Conservation (phyloP, 2,329 filamentous ascomycete genomes). For the Phyllosticta citriasiana region DNA sequence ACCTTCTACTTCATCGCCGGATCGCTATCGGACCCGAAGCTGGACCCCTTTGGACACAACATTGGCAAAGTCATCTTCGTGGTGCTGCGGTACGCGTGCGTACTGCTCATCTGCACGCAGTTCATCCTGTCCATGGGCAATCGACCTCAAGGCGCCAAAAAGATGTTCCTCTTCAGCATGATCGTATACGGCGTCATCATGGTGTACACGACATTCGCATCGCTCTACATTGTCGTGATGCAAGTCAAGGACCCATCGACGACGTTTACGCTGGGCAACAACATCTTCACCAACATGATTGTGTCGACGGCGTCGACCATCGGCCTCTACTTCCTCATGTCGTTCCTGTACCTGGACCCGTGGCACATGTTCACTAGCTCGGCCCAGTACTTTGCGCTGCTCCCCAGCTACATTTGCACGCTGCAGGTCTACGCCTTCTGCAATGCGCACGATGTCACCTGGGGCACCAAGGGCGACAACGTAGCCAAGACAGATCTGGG, state of each 20-base stretch:
- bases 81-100: slow-evolving; percentile 72
- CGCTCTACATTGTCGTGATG: slow-evolving; percentile 78
- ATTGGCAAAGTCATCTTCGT: slow-evolving; percentile 79
- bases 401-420: slow-evolving; percentile 92
- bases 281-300: slow-evolving; percentile 90
- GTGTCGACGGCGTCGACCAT: slow-evolving; percentile 81
- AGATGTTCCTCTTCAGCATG: slow-evolving; percentile 80
- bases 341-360: slow-evolving; percentile 89
- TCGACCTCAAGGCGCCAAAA: slow-evolving; percentile 85
- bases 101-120: slow-evolving; percentile 83
- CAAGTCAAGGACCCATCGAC: slow-evolving; percentile 52
- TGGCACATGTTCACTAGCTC: slow-evolving; percentile 98
- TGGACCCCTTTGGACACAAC: slow-evolving; percentile 87
- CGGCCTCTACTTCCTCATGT: slow-evolving; percentile 93
- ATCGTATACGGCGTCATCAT: slow-evolving; percentile 90
- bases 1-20: slow-evolving; percentile 98
- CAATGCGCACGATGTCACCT: slow-evolving; percentile 97
- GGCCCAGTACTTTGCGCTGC: slow-evolving; percentile 81
- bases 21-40: slow-evolving; percentile 63
- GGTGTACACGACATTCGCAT: slow-evolving; percentile 86
- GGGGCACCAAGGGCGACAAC: slow-evolving; percentile 98
- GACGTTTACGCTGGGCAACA: slow-evolving; percentile 59
- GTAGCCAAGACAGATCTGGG: slow-evolving; percentile 87
- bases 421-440: slow-evolving; percentile 98
- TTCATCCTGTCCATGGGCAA: slow-evolving; percentile 97